Percentiles rank a stretch among this genome's conserved stretches.
Conservation (phyloP, 768 basidiomycete genomes). For the Lanmaoa rubissima region DNA sequence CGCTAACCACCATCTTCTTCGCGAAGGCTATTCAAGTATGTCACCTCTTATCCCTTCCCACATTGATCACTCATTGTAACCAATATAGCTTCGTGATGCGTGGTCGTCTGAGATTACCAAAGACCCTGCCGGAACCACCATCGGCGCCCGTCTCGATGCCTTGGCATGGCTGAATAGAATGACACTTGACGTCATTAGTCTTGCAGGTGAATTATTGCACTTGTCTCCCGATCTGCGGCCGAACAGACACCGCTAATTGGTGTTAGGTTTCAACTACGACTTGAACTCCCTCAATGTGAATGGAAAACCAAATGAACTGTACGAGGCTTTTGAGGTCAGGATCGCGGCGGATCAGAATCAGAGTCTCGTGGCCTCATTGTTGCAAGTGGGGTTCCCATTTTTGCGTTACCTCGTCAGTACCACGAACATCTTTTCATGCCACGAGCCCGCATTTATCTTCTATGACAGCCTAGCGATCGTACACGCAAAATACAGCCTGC, state of each 20-base stretch:
- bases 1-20: constrained; percentile 56
- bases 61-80: neutral
- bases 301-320: constrained; percentile 31
- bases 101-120: constrained; percentile 36
- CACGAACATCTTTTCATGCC: neutral
- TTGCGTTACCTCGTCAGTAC: constrained; percentile 41
- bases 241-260: neutral
- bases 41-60: neutral
- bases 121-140: constrained; percentile 17
- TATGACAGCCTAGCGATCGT: constrained; percentile 23
- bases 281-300: constrained; percentile 32
- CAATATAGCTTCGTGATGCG: constrained; percentile 42
- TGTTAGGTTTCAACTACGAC: constrained; percentile 35
- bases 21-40: constrained; percentile 53
- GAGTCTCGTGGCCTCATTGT: constrained; percentile 13
- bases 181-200: constrained; percentile 41
- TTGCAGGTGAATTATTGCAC: constrained; percentile 29
- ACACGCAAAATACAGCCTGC: constrained; percentile 25
- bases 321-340: constrained; percentile 32
- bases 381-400: constrained; percentile 37
- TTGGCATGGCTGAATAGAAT: constrained; percentile 32
- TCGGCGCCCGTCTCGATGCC: constrained; percentile 26
- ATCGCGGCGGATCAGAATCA: constrained; percentile 1
- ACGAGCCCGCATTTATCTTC: neutral
- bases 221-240: neutral